Percentiles rank a stretch among this genome's conserved stretches.
phyloP scores from a whole-genome alignment of 257 asterid species.

The Fraxinus cuspidata region DNA sequence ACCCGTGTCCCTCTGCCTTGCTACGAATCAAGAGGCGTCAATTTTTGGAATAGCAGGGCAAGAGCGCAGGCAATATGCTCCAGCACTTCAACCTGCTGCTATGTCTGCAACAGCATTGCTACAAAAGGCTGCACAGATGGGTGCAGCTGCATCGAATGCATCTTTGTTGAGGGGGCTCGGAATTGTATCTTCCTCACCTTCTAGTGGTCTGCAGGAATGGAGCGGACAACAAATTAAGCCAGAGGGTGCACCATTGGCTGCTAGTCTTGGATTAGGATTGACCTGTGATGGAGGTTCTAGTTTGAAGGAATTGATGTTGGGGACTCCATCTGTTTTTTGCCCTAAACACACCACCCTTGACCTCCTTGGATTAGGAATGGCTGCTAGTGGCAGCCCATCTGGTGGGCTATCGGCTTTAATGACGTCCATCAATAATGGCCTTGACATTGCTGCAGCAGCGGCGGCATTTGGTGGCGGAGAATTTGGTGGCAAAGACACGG shows the following conservation, averaged over 20 bases:
- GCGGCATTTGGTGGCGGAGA: conserved; percentile 43
- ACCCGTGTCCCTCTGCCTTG: conserved; percentile 63
- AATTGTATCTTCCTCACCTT: conserved; percentile 41
- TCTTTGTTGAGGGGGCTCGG: conserved; percentile 70
- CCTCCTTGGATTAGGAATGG: conserved; percentile 88
- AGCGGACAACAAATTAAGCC: conserved; percentile 43
- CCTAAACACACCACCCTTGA: conserved; percentile 84
- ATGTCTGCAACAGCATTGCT: conserved; percentile 88
- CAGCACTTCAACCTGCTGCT: conserved; percentile 63
- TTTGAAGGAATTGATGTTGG: conserved; percentile 76
- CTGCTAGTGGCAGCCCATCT: conserved; percentile 61
- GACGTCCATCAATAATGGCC: conserved; percentile 64
- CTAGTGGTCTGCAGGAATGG: conserved; percentile 49
- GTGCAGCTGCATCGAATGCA: conserved; percentile 62
- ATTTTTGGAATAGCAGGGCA: conserved; percentile 55
- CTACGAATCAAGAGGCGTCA: conserved; percentile 60
- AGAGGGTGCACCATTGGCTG: conserved; percentile 41
- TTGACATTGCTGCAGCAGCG: conserved; percentile 37
- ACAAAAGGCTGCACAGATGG: conserved; percentile 87
- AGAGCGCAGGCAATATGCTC: conserved; percentile 66
- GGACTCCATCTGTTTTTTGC: conserved; percentile 66
- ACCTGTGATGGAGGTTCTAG: conserved; percentile 63
- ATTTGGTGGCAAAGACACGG: conserved; percentile 48
- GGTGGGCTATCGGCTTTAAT: conserved; percentile 68
- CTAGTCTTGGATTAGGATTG: conserved; percentile 69